Evolutionary conservation across 1,284 basidiomycete species (phyloP).

Genomic region (Sanghuangporus baumii): DNA sequence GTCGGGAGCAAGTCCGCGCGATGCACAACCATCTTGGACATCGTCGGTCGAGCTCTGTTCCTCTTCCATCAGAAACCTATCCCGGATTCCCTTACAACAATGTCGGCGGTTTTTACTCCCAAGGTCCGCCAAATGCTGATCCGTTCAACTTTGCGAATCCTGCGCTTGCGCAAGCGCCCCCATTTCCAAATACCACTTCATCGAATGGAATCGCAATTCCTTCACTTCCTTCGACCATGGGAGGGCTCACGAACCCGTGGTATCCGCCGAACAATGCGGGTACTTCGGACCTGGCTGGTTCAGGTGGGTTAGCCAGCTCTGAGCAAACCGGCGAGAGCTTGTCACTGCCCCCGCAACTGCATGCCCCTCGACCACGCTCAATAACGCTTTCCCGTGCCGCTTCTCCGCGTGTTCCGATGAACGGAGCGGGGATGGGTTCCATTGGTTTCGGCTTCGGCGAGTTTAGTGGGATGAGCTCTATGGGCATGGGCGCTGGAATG

Average conservation of each 20-base stretch:
- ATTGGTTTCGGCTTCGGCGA: neutral
- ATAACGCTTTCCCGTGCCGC: slow-evolving; percentile 9
- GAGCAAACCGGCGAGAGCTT: neutral
- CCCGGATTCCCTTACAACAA: slow-evolving; percentile 20
- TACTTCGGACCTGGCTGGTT: neutral
- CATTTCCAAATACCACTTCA: neutral
- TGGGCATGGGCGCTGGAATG: slow-evolving; percentile 8
- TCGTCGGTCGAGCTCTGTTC: slow-evolving; percentile 62
- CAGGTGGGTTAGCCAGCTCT: neutral
- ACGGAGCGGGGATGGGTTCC: neutral
- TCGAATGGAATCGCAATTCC: slow-evolving; percentile 24
- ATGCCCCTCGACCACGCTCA: neutral
- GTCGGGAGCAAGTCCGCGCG: slow-evolving; percentile 32
- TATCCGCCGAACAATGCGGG: neutral
- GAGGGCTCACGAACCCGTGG: slow-evolving; percentile 2
- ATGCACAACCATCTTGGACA: slow-evolving; percentile 29
- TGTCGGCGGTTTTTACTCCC: slow-evolving; percentile 19
- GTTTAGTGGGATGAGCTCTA: slow-evolving; percentile 8
- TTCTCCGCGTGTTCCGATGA: slow-evolving; percentile 3
- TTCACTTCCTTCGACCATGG: slow-evolving; percentile 29
- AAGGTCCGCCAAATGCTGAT: slow-evolving; percentile 9
- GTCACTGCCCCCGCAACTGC: neutral
- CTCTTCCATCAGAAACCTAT: slow-evolving; percentile 40
- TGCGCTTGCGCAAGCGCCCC: slow-evolving; percentile 5
- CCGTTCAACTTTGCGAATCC: slow-evolving; percentile 18